Base-by-base conservation (phyloP, 169 alveolate species). In the Cryptosporidium bovis region DNA sequence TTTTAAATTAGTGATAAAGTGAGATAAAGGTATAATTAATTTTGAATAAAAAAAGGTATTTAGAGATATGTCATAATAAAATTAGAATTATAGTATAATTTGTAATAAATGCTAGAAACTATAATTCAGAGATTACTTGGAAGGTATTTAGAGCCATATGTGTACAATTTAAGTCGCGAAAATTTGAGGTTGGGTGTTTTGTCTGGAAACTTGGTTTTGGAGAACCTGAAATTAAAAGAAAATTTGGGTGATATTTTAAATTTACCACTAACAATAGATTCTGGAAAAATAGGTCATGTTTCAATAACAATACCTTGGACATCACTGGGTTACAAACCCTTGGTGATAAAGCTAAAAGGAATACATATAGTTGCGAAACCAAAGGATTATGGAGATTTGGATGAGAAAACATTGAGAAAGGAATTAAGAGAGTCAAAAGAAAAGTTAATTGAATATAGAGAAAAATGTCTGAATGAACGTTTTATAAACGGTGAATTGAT, bases 231-330 rank as follows among this genome's bases (percentile, higher is more conserved):
- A 10, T 51, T 77, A 27, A 77, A 77, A 48, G 87, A 77, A 18
- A 77, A 77, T 48, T 66, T 77, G 24, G 87, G 87, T 20, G 87
- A 77, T 60, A 77, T 77, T 58, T 44, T 77, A 3, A 68, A 77
- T 77, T 56, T 77, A 3, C 87, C 87, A 34, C 27, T 77, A 46
- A 48, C 87, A 20, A 44, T 77, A 27, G 60, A 36, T 36, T 77
- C 87, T 8, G 87, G 87, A 15, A 56, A 56, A 36, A 77, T 77
- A 34, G 87, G 71, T 8, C 87, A 77, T 60, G 87, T 77, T 60
- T 77, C 87, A 15, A 77, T 77, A 31, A 77, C 87, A 18, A 77
- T 77, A 40, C 87, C 87, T 7, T 77, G 87, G 87, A 77, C 87
- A 48, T 77, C 87, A 10, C 40, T 77, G 27, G 87, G 87, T 2